Conservation (phyloP, 179 eudicot species). For the Heliamphora pulchella region DNA sequence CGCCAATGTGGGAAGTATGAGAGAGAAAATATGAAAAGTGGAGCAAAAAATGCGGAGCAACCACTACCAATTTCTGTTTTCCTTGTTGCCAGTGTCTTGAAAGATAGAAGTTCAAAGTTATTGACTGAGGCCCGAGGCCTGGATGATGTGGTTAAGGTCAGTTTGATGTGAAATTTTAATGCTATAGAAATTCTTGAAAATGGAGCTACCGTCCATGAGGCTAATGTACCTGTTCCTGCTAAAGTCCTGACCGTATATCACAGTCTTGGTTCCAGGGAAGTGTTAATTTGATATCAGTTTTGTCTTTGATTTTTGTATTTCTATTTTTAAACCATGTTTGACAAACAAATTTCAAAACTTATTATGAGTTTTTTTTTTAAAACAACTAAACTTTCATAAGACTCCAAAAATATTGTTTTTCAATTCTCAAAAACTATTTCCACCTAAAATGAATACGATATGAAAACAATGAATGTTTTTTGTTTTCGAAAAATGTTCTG, state of each 20-base stretch:
- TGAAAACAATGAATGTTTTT: too few relatives aligned
- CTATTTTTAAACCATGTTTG: neutral
- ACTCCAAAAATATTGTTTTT: too few relatives aligned
- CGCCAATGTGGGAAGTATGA: constrained; percentile 83
- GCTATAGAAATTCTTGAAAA: too few relatives aligned
- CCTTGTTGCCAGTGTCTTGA: constrained; percentile 90
- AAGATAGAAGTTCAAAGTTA: constrained; percentile 75
- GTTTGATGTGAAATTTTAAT: neutral
- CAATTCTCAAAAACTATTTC: too few relatives aligned
- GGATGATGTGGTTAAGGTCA: constrained; percentile 96
- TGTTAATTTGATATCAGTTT: too few relatives aligned
- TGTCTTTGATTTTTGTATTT: neutral
- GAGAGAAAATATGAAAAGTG: constrained; percentile 62
- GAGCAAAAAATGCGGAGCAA: constrained; percentile 38
- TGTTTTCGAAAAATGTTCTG: too few relatives aligned
- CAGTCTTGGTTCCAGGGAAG: too few relatives aligned
- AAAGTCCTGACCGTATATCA: neutral
- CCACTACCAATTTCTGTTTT: constrained; percentile 87
- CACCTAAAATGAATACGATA: too few relatives aligned
- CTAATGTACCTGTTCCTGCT: neutral
- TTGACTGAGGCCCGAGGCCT: constrained; percentile 89
- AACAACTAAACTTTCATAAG: too few relatives aligned
- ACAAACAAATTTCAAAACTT: too few relatives aligned
- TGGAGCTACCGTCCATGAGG: neutral
- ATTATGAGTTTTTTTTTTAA: neutral